Evolutionary conservation across 495 filamentous ascomycete species (phyloP), one percentile per base, ranked within the genome.

Genomic region (Aspergillus egyptiacus): DNA sequence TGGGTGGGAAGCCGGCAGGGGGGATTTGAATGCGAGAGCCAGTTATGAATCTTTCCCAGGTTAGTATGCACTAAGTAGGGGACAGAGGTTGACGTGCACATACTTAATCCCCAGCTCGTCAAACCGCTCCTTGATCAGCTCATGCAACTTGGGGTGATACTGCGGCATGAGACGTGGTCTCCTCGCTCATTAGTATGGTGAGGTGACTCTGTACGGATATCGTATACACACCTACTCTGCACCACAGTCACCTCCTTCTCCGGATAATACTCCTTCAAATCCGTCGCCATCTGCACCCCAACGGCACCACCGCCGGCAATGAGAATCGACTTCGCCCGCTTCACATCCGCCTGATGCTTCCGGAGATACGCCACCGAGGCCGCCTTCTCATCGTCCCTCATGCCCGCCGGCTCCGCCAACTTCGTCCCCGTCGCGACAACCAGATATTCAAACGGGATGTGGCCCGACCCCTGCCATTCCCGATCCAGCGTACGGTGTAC

Each of bases 261-360:
- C 0, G 75, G 77, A 48, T 78, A 81, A 15, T 66, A 64, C 15
- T 70, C 72, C 63, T 82, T 83, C 34, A 81, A 63, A 54, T 85
- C 81, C 4, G 74, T 71, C 0, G 79, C 79, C 57, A 82, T 62
- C 61, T 85, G 75, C 0, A 84, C 72, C 1, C 81, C 81, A 0
- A 81, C 79, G 4, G 81, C 77, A 1, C 81, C 81, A 1, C 77
- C 81, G 2, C 81, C 81, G 1, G 82, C 71, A 15, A 85, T 70
- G 5, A 77, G 64, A 41, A 84, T 70, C 0, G 69, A 71, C 19
- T 67, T 56, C 2, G 75, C 56, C 5, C 48, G 32, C 41, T 70
- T 64, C 2, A 69, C 56, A 19, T 60, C 56, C 1, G 50, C 54
- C 41, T 72, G 69, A 50, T 72, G 69, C 3, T 57, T 64, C 31